Evolutionary conservation across 2,329 filamentous ascomycete genomes (phyloP).

Genomic region (Diaporthe ilicicola): DNA sequence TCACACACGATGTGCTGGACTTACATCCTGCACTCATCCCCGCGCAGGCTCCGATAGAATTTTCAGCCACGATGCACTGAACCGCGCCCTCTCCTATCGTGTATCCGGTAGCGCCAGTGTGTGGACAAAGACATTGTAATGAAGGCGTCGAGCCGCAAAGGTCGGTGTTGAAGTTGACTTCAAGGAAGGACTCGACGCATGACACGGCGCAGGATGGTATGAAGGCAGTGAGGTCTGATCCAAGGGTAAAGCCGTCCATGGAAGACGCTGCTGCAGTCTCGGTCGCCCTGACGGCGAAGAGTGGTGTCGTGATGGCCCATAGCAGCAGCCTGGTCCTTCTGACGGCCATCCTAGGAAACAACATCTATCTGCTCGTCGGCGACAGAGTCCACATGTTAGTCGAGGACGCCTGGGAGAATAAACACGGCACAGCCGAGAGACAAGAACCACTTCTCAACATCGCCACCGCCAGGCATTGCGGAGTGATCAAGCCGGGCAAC

Average conservation of each 20-base stretch:
- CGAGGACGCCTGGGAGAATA: not conserved
- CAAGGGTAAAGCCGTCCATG: constrained; percentile 42
- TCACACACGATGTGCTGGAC: constrained; percentile 20
- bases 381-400: constrained; percentile 13
- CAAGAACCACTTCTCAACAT: not conserved
- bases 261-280: constrained; percentile 38
- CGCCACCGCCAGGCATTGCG: not conserved
- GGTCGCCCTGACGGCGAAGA: constrained; percentile 44
- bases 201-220: constrained; percentile 67
- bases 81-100: constrained; percentile 77
- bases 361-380: constrained; percentile 46
- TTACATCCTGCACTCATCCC: constrained; percentile 52
- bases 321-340: constrained; percentile 27
- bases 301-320: constrained; percentile 26
- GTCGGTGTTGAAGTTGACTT: constrained; percentile 62
- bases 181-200: constrained; percentile 71
- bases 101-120: constrained; percentile 66
- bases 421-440: not conserved
- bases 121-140: constrained; percentile 71
- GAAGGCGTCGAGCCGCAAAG: constrained; percentile 60
- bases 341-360: constrained; percentile 51
- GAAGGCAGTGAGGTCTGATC: constrained; percentile 49
- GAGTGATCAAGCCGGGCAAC: not conserved
- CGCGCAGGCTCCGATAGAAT: constrained; percentile 59
- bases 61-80: constrained; percentile 69